Evolutionary conservation across 2,329 filamentous ascomycete species (phyloP), one percentile per base, ranked within the genome.

Genomic region (Cercospora berteroae): DNA sequence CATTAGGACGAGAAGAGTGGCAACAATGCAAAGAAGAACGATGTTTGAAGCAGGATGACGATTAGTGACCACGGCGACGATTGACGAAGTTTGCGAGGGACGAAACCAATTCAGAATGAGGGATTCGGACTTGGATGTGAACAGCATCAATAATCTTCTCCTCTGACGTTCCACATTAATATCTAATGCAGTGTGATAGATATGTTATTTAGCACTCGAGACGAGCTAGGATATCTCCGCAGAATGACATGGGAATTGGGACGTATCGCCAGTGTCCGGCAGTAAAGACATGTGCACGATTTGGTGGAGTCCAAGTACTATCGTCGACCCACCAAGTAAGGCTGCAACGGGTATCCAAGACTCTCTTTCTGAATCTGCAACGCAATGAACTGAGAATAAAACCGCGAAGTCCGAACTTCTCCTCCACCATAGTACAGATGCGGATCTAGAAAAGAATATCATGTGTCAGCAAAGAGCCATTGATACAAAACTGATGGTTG

Each of bases 381-480:
- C 7, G 83, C 82, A 42, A 84, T 58, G 33, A 82, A 78, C 29
- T 80, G 75, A 12, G 81, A 81, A 66, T 78, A 81, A 67, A 79
- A 95, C 52, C 83, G 76, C 4, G 76, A 76, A 55, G 81, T 74
- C 1, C 77, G 77, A 9, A 81, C 73, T 62, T 81, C 80, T 0
- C 82, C 82, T 4, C 82, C 82, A 65, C 79, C 78, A 67, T 81
- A 83, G 77, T 80, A 84, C 6, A 84, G 71, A 3, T 78, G 75
- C 0, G 77, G 79, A 68, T 77, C 74, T 80, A 72, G 56, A 2
- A 2, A 5, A 50, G 25, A 42, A 56, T 48, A 20, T 20, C 25
- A 31, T n/a, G 2, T n/a, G 69, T 71, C 66, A 72, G 65, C 65
- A 42, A 18, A 5, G 25, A 6, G 5, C 16, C 13, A 39, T n/a